Evolutionary conservation across 169 alveolate species (phyloP), one percentile per base, ranked within the genome.

Genomic region (Plasmodium vivax): DNA sequence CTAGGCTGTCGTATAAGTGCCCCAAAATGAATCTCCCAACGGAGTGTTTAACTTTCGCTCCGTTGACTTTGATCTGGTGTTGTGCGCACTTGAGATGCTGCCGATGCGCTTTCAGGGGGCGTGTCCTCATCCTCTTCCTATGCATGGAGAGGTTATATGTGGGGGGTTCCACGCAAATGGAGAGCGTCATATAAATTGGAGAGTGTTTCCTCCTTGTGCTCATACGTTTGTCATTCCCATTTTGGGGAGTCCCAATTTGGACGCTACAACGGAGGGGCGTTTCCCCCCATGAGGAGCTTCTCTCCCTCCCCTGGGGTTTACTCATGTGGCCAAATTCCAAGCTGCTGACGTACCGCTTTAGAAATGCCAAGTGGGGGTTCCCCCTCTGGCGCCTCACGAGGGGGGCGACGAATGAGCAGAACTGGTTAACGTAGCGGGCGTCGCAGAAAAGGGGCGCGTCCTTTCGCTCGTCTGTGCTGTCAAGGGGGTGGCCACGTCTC

Each of bases 121-220:
- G 32, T 5, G 56, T 2, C 1, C n/a, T 45, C 7, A 16, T 84
- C 19, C 34, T 68, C 75, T 8, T 38, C 62, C 87, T 74, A 23
- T 87, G 51, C 5, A 75, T 34, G 23, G 82, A 75, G 41, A 75
- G 54, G 32, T 87, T 84, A 72, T 45, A 84, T 54, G 93, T 72
- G 36, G 77, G 36, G 1, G 3, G 23, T 71, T 27, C 36, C 9
- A 14, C 19, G 32, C 27, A 30, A 16, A 43, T n/a, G 23, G 72
- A 34, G n/a, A 32, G 12, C 14, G 16, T 1, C 54, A 82, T 38
- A 1, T n/a, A 81, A n/a, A 3, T 2, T 51, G 62, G 23, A 9
- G 47, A 12, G 2, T 34, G 10, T 16, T 27, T 14, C 19, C 74
- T 82, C 14, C 68, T 23, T 23, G 27, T 43, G 47, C 23, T 51